phyloP scores from a whole-genome alignment of 2,329 filamentous ascomycete genomes.

The Trichoderma citrinoviride region DNA sequence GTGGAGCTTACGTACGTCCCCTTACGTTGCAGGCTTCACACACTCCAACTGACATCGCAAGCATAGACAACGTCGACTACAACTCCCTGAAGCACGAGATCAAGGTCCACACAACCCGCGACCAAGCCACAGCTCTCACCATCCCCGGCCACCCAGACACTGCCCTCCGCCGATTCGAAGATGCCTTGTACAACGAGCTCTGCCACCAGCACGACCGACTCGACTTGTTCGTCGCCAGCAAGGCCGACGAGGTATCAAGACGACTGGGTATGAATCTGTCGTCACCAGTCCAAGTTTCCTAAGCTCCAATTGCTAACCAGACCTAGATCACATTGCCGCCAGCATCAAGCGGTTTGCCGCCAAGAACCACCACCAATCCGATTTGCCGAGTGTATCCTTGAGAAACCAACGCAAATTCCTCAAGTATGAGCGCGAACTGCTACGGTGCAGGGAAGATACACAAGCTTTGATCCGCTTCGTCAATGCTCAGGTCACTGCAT shows the following conservation, averaged over 20 bases:
- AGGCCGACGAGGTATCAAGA: constrained; percentile 72
- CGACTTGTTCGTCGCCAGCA: constrained; percentile 74
- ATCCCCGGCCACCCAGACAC: constrained; percentile 70
- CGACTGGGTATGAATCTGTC: constrained; percentile 54
- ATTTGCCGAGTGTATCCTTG: constrained; percentile 34
- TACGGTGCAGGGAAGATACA: constrained; percentile 67
- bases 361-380: constrained; percentile 39
- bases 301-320: neutral
- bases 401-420: constrained; percentile 52
- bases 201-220: constrained; percentile 72
- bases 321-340: constrained; percentile 48
- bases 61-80: constrained; percentile 79
- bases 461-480: constrained; percentile 69
- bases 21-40: constrained; percentile 2
- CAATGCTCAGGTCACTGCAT: constrained; percentile 70
- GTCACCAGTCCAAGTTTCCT: neutral
- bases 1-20: constrained; percentile 69
- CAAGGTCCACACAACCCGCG: constrained; percentile 72
- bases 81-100: constrained; percentile 83
- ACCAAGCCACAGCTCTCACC: constrained; percentile 66
- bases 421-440: constrained; percentile 52
- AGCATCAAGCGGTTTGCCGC: constrained; percentile 48
- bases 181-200: constrained; percentile 69
- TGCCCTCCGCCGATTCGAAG: constrained; percentile 62
- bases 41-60: neutral